Conservation (phyloP, 345 rosid species). For the Alliaria petiolata region DNA sequence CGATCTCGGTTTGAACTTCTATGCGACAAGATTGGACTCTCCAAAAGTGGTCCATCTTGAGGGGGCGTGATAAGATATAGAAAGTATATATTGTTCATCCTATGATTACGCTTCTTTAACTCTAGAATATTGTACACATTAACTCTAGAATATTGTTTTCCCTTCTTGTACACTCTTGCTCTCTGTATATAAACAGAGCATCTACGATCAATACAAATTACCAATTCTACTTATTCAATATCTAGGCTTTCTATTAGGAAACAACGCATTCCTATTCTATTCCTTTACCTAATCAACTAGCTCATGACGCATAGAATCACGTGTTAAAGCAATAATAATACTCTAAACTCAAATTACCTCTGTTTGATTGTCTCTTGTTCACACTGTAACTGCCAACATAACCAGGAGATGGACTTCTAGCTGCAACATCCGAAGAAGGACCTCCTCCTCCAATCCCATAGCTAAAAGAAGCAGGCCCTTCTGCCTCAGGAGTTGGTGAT, state of each 20-base stretch:
- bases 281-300: background rate
- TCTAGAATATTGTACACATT: too few relatives aligned
- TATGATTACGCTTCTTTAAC: too few relatives aligned
- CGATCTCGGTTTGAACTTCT: too few relatives aligned
- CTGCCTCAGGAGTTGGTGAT: constrained; percentile 57
- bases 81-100: too few relatives aligned
- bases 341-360: constrained; percentile 54
- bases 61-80: too few relatives aligned
- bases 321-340: background rate
- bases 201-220: too few relatives aligned
- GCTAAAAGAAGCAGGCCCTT: constrained; percentile 60
- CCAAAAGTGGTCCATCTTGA: too few relatives aligned
- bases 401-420: constrained; percentile 62
- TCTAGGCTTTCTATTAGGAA: constrained; percentile 11
- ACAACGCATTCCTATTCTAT: background rate
- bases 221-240: too few relatives aligned
- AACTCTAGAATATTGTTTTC: too few relatives aligned
- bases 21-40: too few relatives aligned
- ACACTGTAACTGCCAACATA: constrained; percentile 70
- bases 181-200: too few relatives aligned
- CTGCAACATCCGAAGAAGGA: constrained; percentile 62
- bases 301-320: constrained; percentile 13
- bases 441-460: constrained; percentile 60
- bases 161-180: too few relatives aligned
- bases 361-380: constrained; percentile 72